Base-by-base conservation (phyloP, 176 grass and related monocot species). In the Tillandsia fasciculata region DNA sequence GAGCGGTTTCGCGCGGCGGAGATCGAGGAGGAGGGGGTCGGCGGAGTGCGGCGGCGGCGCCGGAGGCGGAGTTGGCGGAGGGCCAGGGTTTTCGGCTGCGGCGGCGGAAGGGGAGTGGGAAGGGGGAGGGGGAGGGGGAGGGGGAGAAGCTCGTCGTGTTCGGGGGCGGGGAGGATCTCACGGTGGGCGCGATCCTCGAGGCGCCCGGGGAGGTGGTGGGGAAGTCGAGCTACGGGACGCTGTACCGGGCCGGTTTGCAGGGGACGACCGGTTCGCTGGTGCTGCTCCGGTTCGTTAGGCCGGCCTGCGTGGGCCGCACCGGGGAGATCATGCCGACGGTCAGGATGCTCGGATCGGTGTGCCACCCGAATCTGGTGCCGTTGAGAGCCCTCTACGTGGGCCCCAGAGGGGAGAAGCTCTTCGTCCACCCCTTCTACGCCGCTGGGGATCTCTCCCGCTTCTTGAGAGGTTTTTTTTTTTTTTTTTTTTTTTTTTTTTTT, bases 191-290 rank as follows among this genome's bases (percentile, higher is more conserved):
- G 50, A 91, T 96, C 76, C 78, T 96, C 10, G 88, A 96, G 85
- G 88, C 92, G 26, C 92, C 92, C 26, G 92, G 92, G 13, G 92
- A 96, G 81, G 92, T 96, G 69, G 78, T 96, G 9, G 83, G 85
- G 69, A 96, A 96, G 77, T 96, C 86, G 12, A 70, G 75, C 26
- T 85, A 91, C 77, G 87, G 83, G 71, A 91, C 92, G 67, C 76
- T 91, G 27, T 96, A 96, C 86, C 83, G 88, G 81, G 92, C 92
- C 12, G 80, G 80, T 2, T 76, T 96, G 53, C 72, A 77, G 72
- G 68, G 74, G 18, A 42, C 4, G 33, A 80, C 70, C 72, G 52
- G 80, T 48, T 67, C 83, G 8, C 79, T 82, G 24, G 85, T 87
- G 56, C 71, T 91, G 78, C 83, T 96, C 72, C 83, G 92, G 29